Evolutionary conservation across 768 basidiomycete species (phyloP), one percentile per base, ranked within the genome.

Genomic region (Auriscalpium orientale): DNA sequence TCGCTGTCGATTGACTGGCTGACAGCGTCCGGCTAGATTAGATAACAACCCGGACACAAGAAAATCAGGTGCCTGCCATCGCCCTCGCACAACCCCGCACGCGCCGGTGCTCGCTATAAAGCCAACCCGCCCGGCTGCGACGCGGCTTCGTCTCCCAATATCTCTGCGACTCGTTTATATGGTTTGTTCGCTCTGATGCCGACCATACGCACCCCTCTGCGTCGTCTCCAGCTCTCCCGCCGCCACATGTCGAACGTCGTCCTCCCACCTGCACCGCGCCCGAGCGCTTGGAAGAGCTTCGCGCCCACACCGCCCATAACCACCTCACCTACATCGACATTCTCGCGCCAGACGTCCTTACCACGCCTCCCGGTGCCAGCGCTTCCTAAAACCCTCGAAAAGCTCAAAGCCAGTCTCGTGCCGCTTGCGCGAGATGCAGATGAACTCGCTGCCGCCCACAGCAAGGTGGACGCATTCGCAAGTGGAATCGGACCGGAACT

Each of bases 301-400:
- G 89, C 91, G 0, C 88, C 90, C 0, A 70, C 74, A 45, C 74
- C 85, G 8, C 70, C 77, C 2, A 16, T 40, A 16, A 16, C 38
- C 16, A 67, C 73, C 2, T 73, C 72, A 33, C n/a, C n/a, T n/a
- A 71, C 86, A 11, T 67, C 76, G 15, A 88, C 91, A 13, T 91
- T 89, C 66, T 78, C 78, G 1, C 75, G 77, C 4, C 89, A 94
- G 65, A 61, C 73, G 0, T 68, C 72, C 9, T 78, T 97, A 4
- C 85, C 84, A 0, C 75, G 74, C 47, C 80, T 98, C 8, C 95
- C 94, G 0, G 84, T 97, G 0, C 85, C 89, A 12, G 70, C 78
- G 28, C 80, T 97, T 8, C 58, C 70, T 2, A 72, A 78, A 13
- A 95, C 91, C 1, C 72, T 94, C 20, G 70, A 72, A 38, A 79